Evolutionary conservation across 1,284 basidiomycete genomes (phyloP), one percentile per base, ranked within the genome.

Genomic region (Phenoliferia sp.): DNA sequence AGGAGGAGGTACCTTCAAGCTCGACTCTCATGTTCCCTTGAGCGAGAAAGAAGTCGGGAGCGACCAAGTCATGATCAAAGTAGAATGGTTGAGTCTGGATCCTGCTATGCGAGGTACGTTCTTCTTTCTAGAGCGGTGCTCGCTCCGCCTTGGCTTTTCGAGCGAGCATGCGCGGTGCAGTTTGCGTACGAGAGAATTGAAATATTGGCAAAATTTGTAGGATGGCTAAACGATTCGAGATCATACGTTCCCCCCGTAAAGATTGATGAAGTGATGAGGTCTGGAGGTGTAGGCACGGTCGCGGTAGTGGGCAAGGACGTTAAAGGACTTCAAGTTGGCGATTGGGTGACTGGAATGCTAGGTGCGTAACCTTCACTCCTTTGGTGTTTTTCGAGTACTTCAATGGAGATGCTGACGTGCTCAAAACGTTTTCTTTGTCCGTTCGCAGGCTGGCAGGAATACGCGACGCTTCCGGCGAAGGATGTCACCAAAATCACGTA

Each of bases 41-140:
- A 58, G 32, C 33, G n/a, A 35, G 16, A 62, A 67, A 54, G 66
- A 76, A 36, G 56, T 78, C 67, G 64, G 71, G 26, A 54, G 33
- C 4, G 77, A 73, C 34, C 69, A 78, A 34, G 75, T 76, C 31
- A 64, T 79, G 32, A 70, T 79, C 55, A 68, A 71, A 35, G 76
- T 78, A 58, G 76, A 78, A 66, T 77, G 75, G 62, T 67, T 77
- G 63, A 74, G 71, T 10, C 68, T 79, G 22, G 78, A 79, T 66
- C 78, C 78, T 26, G 74, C 74, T 4, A 72, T 72, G 72, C 65
- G 73, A 22, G 69, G 60, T 67, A 7, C 22, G 61, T 58, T 28
- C 19, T 5, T 3, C 4, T 32, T 10, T 36, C 6, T 34, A 15
- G 22, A 10, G 15, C 32, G 33, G 5, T 31, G 19, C n/a, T 54